phyloP scores from a whole-genome alignment of 192 early-diverging fungal species.

The Coemansia aciculifera region DNA sequence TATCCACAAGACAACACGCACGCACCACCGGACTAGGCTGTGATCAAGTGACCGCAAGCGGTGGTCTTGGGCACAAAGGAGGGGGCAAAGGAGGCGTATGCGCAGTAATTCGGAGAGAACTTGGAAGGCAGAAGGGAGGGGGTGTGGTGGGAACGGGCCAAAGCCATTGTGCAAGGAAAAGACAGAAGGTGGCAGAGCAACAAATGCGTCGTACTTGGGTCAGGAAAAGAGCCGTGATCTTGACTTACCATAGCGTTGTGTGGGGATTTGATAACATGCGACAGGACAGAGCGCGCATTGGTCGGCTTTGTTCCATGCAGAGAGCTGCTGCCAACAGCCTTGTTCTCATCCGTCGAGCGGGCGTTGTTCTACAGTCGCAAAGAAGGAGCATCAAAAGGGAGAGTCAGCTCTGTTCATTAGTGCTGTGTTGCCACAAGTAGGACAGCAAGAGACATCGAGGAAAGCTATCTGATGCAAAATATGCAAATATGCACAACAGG shows the following conservation, averaged over 20 bases:
- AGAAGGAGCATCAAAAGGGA: neutral
- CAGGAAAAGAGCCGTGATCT: neutral
- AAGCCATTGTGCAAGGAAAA: conserved; percentile 2
- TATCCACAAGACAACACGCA: neutral
- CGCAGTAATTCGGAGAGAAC: neutral
- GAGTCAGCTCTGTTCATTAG: neutral
- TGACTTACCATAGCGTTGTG: conserved; percentile 2
- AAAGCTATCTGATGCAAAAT: neutral
- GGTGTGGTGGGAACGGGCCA: neutral
- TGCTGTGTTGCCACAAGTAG: neutral
- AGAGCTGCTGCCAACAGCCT: neutral
- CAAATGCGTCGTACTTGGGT: neutral
- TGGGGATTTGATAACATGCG: neutral
- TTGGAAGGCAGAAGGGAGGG: neutral
- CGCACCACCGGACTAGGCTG: neutral
- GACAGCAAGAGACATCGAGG: neutral
- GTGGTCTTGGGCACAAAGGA: neutral
- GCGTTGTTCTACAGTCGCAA: neutral
- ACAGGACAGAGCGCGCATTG: conserved; percentile 1
- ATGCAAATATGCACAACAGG: neutral
- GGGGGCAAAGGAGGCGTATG: neutral
- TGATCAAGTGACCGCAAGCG: neutral
- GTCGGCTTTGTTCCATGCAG: neutral
- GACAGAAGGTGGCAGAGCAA: neutral
- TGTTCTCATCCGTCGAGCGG: conserved; percentile 3